phyloP scores from a whole-genome alignment of 768 basidiomycete genomes.

The Chlorophyllum brunneum region DNA sequence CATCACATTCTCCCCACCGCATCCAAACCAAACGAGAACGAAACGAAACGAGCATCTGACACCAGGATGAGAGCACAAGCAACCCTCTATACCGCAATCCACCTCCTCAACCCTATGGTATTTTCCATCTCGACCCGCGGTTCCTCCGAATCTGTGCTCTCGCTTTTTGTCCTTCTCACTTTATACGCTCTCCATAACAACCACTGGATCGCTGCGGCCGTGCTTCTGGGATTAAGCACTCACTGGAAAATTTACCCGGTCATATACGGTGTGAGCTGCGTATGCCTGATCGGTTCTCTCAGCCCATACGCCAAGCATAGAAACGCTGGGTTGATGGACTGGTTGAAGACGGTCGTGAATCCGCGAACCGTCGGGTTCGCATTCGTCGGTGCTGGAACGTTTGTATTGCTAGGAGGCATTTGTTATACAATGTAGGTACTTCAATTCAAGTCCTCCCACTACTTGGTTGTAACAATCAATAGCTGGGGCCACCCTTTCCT shows the following conservation, averaged over 20 bases:
- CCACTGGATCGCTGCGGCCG: conserved; percentile 62
- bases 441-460: conserved; percentile 5
- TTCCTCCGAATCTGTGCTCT: conserved; percentile 88
- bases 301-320: conserved; percentile 12
- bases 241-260: conserved; percentile 99
- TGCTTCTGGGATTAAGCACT: conserved; percentile 75
- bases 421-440: conserved; percentile 58
- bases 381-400: conserved; percentile 64
- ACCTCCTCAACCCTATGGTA: conserved; percentile 92
- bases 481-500: conserved; percentile 97
- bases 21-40: conserved; percentile 1
- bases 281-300: conserved; percentile 45
- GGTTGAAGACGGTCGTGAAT: conserved; percentile 42
- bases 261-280: conserved; percentile 80
- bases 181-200: conserved; percentile 56
- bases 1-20: conserved; percentile 39
- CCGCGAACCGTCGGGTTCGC: conserved; percentile 58
- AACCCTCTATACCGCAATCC: conserved; percentile 57
- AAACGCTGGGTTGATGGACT: conserved; percentile 18
- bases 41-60: conserved; percentile 5
- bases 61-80: conserved; percentile 30
- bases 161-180: conserved; percentile 70
- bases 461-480: neutral
- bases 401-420: conserved; percentile 51
- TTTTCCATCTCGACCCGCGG: conserved; percentile 97